Evolutionary conservation across 2,329 filamentous ascomycete genomes (phyloP).

Genomic region (Xylaria sp.): DNA sequence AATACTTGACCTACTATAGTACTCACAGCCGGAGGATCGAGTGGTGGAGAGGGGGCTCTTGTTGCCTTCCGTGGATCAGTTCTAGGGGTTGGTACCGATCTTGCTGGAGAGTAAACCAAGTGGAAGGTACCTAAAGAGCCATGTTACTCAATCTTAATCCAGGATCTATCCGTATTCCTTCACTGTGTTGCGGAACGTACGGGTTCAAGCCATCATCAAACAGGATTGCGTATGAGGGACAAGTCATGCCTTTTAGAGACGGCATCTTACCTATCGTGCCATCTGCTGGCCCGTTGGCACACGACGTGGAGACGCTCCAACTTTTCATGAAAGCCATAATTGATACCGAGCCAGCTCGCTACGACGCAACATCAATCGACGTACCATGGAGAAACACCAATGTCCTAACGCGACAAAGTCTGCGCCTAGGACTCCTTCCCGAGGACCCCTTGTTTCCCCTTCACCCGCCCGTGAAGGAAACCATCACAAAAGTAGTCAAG

Average conservation of each 20-base stretch:
- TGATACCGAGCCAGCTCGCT: neutral
- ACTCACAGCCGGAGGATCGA: conserved; percentile 50
- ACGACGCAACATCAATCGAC: neutral
- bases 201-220: conserved; percentile 46
- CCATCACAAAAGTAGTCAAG: neutral
- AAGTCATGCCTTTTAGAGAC: conserved; percentile 2
- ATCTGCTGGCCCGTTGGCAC: conserved; percentile 1
- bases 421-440: neutral
- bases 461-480: conserved; percentile 2
- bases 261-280: neutral
- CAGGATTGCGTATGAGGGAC: neutral
- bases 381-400: neutral
- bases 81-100: conserved; percentile 41
- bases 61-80: conserved; percentile 37
- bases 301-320: neutral
- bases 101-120: conserved; percentile 40
- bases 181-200: conserved; percentile 47
- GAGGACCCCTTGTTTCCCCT: conserved; percentile 4
- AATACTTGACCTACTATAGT: neutral
- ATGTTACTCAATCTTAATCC: neutral
- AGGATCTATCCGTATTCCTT: conserved; percentile 45
- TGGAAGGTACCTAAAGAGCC: neutral
- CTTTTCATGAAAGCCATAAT: conserved; percentile 7
- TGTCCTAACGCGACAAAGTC: neutral
- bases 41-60: conserved; percentile 48